These are phyloP conservation scores for Reutealis trisperma DNA, from an alignment of 345 rosid genomes.

Conservation along the genomic window DNA sequence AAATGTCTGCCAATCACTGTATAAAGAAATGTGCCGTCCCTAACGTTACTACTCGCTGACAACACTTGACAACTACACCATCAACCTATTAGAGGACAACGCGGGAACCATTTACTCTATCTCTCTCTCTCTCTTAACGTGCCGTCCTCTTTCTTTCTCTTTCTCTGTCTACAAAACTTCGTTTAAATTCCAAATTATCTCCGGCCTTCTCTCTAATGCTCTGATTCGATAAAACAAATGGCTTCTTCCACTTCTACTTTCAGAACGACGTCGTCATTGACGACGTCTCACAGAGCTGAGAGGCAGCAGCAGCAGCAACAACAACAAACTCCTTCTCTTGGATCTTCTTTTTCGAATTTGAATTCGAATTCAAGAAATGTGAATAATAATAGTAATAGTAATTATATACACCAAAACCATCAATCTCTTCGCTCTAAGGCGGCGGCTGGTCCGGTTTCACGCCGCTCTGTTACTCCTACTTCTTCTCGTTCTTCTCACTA, in stretches of 20 bases:
- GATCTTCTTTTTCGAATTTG: slow-evolving; percentile 33
- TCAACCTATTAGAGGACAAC: neutral
- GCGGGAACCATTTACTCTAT: slow-evolving; percentile 18
- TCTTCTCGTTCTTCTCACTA: slow-evolving; percentile 35
- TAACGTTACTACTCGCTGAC: neutral
- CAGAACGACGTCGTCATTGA: slow-evolving; percentile 25
- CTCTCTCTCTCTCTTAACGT: slow-evolving; percentile 34
- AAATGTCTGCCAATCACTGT: neutral
- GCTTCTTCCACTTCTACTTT: slow-evolving; percentile 25
- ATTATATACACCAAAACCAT: slow-evolving; percentile 25
- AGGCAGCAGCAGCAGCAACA: slow-evolving; percentile 34
- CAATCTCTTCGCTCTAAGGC: slow-evolving; percentile 33
- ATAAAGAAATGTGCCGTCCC: neutral
- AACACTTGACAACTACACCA: neutral
- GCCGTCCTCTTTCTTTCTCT: slow-evolving; percentile 41
- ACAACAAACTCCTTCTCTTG: slow-evolving; percentile 15
- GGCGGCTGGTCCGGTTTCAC: slow-evolving; percentile 17
- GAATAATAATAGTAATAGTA: neutral
- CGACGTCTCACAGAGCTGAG: slow-evolving; percentile 19
- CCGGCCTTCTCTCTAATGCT: neutral
- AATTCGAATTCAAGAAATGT: slow-evolving; percentile 33
- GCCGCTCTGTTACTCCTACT: slow-evolving; percentile 73
- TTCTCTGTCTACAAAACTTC: slow-evolving; percentile 7
- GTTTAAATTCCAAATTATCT: slow-evolving; percentile 11
- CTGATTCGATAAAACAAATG: slow-evolving; percentile 20